Percentiles rank a stretch among this genome's conserved stretches.
Evolutionary conservation across 805 yeast species (phyloP).

Genomic region (Schwanniomyces sp.): DNA sequence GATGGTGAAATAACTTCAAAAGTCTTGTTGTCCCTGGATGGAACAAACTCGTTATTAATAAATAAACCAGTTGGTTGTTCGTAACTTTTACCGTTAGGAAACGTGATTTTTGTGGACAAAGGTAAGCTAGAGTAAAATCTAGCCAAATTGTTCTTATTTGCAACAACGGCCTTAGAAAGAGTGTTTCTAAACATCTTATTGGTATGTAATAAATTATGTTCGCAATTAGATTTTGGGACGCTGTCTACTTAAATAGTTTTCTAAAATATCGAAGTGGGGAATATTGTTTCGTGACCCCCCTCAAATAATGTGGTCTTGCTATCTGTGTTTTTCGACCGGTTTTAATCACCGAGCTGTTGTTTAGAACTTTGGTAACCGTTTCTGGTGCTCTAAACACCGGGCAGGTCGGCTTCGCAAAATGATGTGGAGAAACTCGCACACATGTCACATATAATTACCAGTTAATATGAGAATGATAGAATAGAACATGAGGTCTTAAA

Average conservation of each 20-base stretch:
- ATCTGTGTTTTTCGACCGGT: background rate
- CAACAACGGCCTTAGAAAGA: slow-evolving; percentile 3
- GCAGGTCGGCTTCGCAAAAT: background rate
- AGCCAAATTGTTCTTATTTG: slow-evolving; percentile 3
- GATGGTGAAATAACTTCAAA: slow-evolving; percentile 65
- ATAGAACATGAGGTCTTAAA: no score
- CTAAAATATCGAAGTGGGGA: background rate
- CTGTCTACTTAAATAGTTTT: background rate
- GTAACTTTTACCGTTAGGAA: slow-evolving; percentile 73
- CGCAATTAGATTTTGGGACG: background rate
- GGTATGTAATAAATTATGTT: background rate
- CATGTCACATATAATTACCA: no score
- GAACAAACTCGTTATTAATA: slow-evolving; percentile 80
- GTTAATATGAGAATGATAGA: no score
- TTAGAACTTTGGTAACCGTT: background rate
- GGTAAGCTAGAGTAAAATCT: slow-evolving; percentile 33
- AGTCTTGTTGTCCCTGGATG: slow-evolving; percentile 56
- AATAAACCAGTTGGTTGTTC: slow-evolving; percentile 87
- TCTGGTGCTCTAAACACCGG: background rate
- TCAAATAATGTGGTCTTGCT: background rate
- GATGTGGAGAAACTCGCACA: background rate
- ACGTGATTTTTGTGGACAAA: slow-evolving; percentile 44
- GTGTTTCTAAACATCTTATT: slow-evolving; percentile 7
- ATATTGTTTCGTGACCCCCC: background rate
- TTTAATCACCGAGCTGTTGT: background rate